These are phyloP conservation scores for Ustilago loliicola DNA, from an alignment of 1,284 basidiomycete species.

Conservation along the genomic window DNA sequence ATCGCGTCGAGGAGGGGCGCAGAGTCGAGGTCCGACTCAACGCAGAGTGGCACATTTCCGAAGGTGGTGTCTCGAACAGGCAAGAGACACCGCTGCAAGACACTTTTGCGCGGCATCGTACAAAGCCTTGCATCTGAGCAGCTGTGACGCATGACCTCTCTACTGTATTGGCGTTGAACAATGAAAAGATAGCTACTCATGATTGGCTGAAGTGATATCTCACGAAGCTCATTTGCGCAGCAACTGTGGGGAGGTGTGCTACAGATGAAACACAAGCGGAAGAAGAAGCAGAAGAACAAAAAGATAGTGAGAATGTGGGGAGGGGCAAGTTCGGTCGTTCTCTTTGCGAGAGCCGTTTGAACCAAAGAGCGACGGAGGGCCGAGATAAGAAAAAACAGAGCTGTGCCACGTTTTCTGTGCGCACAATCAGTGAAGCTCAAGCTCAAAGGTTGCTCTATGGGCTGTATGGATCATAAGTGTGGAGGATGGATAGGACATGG, in stretches of 20 bases:
- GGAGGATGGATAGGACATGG: no score
- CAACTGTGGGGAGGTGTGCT: background rate
- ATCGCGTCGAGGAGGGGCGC: background rate
- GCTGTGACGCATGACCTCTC: background rate
- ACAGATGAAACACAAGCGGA: no score
- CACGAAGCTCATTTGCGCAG: background rate
- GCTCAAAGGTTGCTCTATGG: slow-evolving; percentile 5
- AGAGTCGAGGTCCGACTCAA: background rate
- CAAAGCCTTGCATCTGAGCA: slow-evolving; percentile 1
- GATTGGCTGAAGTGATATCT: slow-evolving; percentile 4
- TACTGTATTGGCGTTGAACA: background rate
- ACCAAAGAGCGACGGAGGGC: slow-evolving; percentile 1
- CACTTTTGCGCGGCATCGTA: background rate
- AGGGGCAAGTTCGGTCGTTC: background rate
- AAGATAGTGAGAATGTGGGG: background rate
- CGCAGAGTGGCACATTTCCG: background rate
- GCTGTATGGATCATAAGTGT: background rate
- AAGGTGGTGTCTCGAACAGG: background rate
- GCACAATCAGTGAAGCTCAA: background rate
- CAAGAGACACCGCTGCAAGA: background rate
- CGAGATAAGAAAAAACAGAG: slow-evolving; percentile 1
- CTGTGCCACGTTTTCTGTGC: background rate
- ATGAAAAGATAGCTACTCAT: background rate
- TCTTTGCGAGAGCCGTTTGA: background rate
- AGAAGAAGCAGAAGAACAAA: background rate